Evolutionary conservation across 768 basidiomycete genomes (phyloP), one percentile per base, ranked within the genome.

Genomic region (Trametes maxima): DNA sequence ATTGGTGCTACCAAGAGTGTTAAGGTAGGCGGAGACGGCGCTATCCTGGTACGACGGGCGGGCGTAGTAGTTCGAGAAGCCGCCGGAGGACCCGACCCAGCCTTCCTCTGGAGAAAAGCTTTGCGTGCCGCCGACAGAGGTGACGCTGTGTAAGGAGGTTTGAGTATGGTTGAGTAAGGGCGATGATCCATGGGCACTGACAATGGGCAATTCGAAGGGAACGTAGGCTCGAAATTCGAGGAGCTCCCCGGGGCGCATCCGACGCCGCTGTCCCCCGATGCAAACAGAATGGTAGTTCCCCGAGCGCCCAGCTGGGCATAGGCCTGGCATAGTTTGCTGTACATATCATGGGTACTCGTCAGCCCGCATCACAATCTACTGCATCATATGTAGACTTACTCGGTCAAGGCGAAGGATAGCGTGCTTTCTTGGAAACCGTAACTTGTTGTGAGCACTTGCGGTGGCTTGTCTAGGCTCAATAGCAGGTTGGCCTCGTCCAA

Each of bases 341-440:
- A 35, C 17, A 5, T 59, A 84, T 83, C 13, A 84, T 77, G 7
- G 70, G 74, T 6, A 33, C 28, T 33, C 28, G 17, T 45, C 5
- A 22, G 17, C n/a, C n/a, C 21, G 12, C 12, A 40, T 4, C 39
- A n/a, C 8, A 21, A 28, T 37, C 28, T 16, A 21, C 5, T 22
- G 33, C 13, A 33, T 17, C 21, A 19, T 10, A 33, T 7, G 3
- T 5, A 7, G 13, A 21, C 62, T 21, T 28, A 63, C 62, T 63
- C 53, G 8, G 53, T 59, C 17, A 63, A 22, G 2, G 47, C 57
- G 7, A 57, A 52, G 8, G 62, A 47, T 7, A 59, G 83, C 85
- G 24, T 76, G 84, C 69, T 82, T 82, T 70, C 80, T 84, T 53
- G 76, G 83, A 70, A 80, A 80, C 71, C 74, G 57, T 76, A 76